phyloP scores from a whole-genome alignment of 768 basidiomycete species.

The Boletellus sp. region DNA sequence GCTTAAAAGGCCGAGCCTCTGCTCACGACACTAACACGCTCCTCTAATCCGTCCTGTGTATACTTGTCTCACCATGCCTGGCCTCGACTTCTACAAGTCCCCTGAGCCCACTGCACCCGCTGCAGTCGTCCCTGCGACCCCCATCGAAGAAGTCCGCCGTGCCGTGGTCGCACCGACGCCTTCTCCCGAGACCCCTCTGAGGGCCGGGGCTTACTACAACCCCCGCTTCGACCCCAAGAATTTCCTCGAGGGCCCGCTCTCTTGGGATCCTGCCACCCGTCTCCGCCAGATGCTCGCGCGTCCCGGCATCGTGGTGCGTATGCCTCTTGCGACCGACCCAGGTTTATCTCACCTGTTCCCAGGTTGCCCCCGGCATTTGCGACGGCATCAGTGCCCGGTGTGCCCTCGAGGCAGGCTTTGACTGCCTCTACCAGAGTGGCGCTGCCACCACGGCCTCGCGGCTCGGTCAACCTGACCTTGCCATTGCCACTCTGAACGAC shows the following conservation, averaged over 20 bases:
- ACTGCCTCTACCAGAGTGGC: constrained; percentile 76
- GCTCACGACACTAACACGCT: background rate
- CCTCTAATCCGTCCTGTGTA: constrained; percentile 22
- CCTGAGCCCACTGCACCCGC: constrained; percentile 6
- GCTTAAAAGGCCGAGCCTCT: constrained; percentile 20
- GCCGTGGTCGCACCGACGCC: background rate
- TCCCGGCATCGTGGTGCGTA: constrained; percentile 70
- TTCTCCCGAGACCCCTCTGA: constrained; percentile 12
- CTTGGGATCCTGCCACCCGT: constrained; percentile 64
- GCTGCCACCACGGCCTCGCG: constrained; percentile 79
- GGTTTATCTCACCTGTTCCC: background rate
- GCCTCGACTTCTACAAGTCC: constrained; percentile 32
- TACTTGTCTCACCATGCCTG: constrained; percentile 29
- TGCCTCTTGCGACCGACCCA: background rate
- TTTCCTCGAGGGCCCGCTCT: constrained; percentile 65
- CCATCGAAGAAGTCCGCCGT: background rate
- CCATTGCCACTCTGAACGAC: constrained; percentile 74
- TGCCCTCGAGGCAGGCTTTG: constrained; percentile 76
- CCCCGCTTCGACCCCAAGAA: constrained; percentile 66
- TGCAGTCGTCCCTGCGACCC: constrained; percentile 1
- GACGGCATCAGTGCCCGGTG: constrained; percentile 79
- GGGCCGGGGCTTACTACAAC: constrained; percentile 51
- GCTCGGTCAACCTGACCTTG: constrained; percentile 74
- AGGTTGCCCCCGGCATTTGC: constrained; percentile 78
- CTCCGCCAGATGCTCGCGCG: constrained; percentile 66